Conservation (phyloP, 495 filamentous ascomycete species). For the Aspergillus nanangensis region DNA sequence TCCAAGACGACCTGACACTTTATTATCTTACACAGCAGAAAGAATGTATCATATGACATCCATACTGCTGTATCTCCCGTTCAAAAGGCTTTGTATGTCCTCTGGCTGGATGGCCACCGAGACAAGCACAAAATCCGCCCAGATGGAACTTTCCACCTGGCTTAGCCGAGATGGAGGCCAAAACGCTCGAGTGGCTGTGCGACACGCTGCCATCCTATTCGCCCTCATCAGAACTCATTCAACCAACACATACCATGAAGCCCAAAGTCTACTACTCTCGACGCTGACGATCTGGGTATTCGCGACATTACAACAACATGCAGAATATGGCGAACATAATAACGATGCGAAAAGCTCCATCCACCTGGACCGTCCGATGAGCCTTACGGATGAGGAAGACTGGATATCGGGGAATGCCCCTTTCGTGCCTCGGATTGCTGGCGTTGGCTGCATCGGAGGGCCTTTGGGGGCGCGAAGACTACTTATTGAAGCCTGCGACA, state of each 20-base stretch:
- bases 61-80: not conserved
- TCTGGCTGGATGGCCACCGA: not conserved
- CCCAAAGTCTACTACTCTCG: not conserved
- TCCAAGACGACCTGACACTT: not conserved
- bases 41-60: not conserved
- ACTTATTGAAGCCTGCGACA: not conserved
- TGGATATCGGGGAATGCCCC: not conserved
- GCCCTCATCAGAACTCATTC: not conserved
- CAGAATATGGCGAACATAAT: not conserved
- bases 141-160: not conserved
- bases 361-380: not conserved
- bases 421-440: not conserved
- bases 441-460: not conserved
- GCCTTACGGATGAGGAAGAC: not conserved
- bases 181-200: not conserved
- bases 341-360: not conserved
- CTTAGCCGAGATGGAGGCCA: not conserved
- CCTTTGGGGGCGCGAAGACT: not conserved
- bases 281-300: not conserved
- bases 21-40: not conserved
- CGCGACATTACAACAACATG: not conserved
- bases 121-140: not conserved
- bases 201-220: not conserved
- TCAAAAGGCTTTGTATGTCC: not conserved
- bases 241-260: not conserved